Evolutionary conservation across 2,329 filamentous ascomycete genomes (phyloP).

Genomic region (Epicoccum sorghinum): DNA sequence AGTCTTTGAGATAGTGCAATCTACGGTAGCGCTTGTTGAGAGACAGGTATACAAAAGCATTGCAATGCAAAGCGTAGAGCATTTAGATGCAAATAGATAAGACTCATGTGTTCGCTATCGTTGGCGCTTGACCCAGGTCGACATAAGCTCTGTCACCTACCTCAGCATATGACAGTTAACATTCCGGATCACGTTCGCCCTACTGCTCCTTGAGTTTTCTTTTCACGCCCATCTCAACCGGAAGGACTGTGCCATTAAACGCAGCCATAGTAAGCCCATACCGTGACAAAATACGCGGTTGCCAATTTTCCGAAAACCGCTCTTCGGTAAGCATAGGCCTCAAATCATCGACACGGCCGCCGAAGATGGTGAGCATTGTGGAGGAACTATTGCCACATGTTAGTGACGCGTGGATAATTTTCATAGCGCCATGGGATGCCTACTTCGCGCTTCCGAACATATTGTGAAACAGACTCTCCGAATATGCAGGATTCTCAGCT

Average conservation of each 20-base stretch:
- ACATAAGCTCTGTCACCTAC: no score
- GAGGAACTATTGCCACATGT: slow-evolving; percentile 38
- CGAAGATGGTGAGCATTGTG: slow-evolving; percentile 53
- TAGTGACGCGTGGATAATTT: background rate
- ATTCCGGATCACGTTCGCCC: no score
- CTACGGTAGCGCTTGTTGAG: no score
- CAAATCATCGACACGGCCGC: slow-evolving; percentile 47
- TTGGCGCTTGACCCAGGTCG: no score
- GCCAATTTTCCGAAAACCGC: slow-evolving; percentile 50
- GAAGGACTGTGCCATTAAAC: slow-evolving; percentile 50
- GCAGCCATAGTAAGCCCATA: slow-evolving; percentile 52
- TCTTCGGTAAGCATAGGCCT: slow-evolving; percentile 51
- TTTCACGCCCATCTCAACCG: slow-evolving; percentile 46
- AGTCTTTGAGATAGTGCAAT: background rate
- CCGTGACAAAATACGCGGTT: slow-evolving; percentile 45
- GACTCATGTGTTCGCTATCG: no score
- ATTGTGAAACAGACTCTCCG: slow-evolving; percentile 47
- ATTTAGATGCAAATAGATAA: no score
- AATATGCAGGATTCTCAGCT: slow-evolving; percentile 45
- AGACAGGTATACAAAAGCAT: no score
- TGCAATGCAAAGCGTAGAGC: no score
- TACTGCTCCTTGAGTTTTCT: slow-evolving; percentile 11
- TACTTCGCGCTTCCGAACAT: slow-evolving; percentile 51
- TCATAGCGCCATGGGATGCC: slow-evolving; percentile 5
- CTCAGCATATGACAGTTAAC: no score